Evolutionary conservation across 2,329 filamentous ascomycete genomes (phyloP).

Genomic region (Paracorniculantispora psalliotae): DNA sequence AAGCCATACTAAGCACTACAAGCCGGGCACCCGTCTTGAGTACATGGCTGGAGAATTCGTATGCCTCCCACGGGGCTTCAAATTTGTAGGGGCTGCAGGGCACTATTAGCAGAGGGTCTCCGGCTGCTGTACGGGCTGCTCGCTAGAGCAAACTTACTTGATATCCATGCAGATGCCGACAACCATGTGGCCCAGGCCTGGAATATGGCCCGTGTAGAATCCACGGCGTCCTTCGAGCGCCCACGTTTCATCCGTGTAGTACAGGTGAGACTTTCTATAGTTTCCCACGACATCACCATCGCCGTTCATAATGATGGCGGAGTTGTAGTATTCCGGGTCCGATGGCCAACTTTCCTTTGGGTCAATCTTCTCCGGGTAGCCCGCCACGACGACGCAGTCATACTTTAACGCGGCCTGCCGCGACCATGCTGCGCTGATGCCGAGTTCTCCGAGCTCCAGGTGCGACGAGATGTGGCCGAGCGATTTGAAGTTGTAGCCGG

Average conservation of each 20-base stretch:
- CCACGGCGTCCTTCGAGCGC: constrained; percentile 45
- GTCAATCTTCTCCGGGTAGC: constrained; percentile 69
- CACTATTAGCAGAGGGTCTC: background rate
- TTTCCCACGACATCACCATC: constrained; percentile 58
- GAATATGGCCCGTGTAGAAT: constrained; percentile 38
- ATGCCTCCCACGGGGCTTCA: constrained; percentile 13
- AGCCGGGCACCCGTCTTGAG: constrained; percentile 53
- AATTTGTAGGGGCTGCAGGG: constrained; percentile 11
- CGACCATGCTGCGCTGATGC: constrained; percentile 69
- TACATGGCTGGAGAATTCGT: constrained; percentile 47
- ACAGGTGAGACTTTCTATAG: constrained; percentile 55
- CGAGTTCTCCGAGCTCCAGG: constrained; percentile 61
- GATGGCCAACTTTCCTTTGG: constrained; percentile 45
- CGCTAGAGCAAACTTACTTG: constrained; percentile 33
- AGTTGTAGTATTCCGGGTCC: constrained; percentile 51
- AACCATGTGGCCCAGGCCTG: constrained; percentile 40
- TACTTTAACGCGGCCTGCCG: constrained; percentile 59
- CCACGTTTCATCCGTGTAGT: constrained; percentile 55
- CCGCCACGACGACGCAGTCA: constrained; percentile 63
- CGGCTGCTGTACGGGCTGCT: accelerated
- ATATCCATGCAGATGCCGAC: constrained; percentile 56
- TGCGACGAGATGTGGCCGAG: constrained; percentile 62
- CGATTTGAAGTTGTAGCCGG: constrained; percentile 74
- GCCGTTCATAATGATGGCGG: constrained; percentile 46
- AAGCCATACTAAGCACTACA: constrained; percentile 72